Conservation (phyloP, 768 basidiomycete genomes). For the Atractiella rhizophila region DNA sequence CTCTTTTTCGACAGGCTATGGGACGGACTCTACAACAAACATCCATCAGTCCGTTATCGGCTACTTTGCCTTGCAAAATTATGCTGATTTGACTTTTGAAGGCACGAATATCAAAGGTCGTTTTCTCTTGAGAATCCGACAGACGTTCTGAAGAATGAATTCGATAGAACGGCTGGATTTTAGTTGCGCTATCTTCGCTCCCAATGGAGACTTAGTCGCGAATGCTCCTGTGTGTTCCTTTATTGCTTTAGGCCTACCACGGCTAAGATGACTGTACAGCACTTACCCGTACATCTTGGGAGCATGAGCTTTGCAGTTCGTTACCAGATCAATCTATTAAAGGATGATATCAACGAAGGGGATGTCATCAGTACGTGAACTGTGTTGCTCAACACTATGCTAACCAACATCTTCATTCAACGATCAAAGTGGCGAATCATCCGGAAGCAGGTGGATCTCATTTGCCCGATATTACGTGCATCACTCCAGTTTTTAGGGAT, state of each 20-base stretch:
- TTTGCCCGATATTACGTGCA: constrained; percentile 71
- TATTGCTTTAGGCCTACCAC: too few species aligned
- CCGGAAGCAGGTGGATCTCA: constrained; percentile 23
- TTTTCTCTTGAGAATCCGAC: constrained; percentile 29
- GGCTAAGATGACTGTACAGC: too few species aligned
- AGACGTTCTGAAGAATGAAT: constrained; percentile 77
- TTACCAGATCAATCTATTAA: constrained; percentile 19
- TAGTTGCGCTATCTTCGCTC: constrained; percentile 79
- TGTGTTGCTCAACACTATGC: constrained; percentile 51
- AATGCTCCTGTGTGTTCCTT: constrained; percentile 38
- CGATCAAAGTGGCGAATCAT: constrained; percentile 4
- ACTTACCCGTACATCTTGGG: constrained; percentile 13
- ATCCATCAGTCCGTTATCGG: constrained; percentile 5
- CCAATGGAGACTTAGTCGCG: constrained; percentile 80
- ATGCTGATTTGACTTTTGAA: constrained; percentile 18
- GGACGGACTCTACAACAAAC: constrained; percentile 5
- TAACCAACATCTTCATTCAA: background rate
- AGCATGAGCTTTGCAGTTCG: constrained; percentile 19
- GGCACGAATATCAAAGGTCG: constrained; percentile 78
- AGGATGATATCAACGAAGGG: constrained; percentile 48
- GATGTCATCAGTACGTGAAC: constrained; percentile 86
- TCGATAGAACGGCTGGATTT: constrained; percentile 91
- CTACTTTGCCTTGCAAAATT: background rate
- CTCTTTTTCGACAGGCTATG: background rate
- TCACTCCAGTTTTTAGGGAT: constrained; percentile 60